Conservation (phyloP, 2,329 filamentous ascomycete genomes). For the Xylaria sp. region DNA sequence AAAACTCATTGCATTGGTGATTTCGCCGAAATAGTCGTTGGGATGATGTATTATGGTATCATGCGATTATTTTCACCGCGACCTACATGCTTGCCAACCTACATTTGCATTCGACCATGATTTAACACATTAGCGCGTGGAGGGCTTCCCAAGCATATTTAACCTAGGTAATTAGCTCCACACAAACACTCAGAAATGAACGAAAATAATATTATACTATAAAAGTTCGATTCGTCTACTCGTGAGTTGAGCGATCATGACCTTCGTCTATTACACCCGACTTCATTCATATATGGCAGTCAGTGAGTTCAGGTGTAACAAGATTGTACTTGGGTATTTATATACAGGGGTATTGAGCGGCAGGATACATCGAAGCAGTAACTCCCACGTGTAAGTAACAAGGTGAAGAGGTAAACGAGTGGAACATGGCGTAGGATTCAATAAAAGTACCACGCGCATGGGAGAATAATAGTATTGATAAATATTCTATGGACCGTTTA, state of each 20-base stretch:
- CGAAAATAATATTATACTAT: not conserved
- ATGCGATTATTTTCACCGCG: slow-evolving; percentile 6
- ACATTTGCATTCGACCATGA: not conserved
- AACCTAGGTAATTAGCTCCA: not conserved
- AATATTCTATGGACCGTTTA: not conserved
- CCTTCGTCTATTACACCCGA: not conserved
- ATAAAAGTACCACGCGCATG: not conserved
- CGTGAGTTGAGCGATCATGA: not conserved
- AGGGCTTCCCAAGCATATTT: not conserved
- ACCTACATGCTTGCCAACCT: not conserved
- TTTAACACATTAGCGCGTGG: not conserved
- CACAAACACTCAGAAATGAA: slow-evolving; percentile 1
- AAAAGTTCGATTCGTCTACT: not conserved
- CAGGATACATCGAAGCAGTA: not conserved
- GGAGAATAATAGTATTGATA: not conserved
- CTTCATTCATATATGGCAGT: not conserved
- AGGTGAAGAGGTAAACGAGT: not conserved
- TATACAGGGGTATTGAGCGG: too few species aligned
- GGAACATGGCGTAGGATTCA: not conserved
- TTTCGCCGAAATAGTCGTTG: not conserved
- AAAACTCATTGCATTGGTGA: not conserved
- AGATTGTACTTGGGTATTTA: too few species aligned
- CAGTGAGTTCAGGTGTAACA: not conserved
- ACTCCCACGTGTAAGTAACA: not conserved
- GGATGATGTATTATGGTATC: not conserved